Base-by-base conservation (phyloP, 768 basidiomycete species). In the Amanita phalloides region DNA sequence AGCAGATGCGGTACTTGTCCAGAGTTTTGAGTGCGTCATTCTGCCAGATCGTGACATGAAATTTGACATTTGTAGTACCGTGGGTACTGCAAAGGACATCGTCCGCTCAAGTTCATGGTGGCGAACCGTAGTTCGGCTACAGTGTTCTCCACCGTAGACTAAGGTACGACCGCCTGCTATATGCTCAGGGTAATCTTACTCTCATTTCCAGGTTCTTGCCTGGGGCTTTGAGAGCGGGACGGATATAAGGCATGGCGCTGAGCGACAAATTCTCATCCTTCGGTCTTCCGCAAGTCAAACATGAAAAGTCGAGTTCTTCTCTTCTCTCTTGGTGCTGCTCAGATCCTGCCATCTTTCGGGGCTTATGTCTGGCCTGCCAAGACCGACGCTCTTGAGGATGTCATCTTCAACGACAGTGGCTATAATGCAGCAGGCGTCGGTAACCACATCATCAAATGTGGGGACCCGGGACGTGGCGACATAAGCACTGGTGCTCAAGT, bases 401-500 rank as follows among this genome's bases (percentile, higher is more conserved):
- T 49, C 28, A 38, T 49, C 38, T 49, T 1, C 48, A 49, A 49
- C n/a, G 48, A 49, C 28, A 49, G 48, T 38, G 48, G 48, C 23
- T 49, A 23, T 26, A 38, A 38, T 21, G 37, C 21, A 11, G 38
- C 48, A 38, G 48, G 48, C 4, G 39, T 49, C 20, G 38, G 48
- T 10, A n/a, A n/a, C 37, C 37, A 38, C n/a, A 49, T 49, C 48
- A 7, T 38, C 3, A 35, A n/a, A 25, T 49, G 48, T n/a, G 48
- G 48, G 26, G 48, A 49, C 21, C 38, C 30, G 41, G 48, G 48
- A 30, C 48, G 48, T 7, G 48, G 48, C 28, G 48, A 38, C 2
- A 14, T 38, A 21, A 17, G 17, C 17, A 17, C 17, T 1, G 48
- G 48, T 14, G 48, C 48, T 38, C 48, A 49, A 30, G n/a, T 49